phyloP scores from a whole-genome alignment of 257 asterid species.

The Ilex aquifolium region DNA sequence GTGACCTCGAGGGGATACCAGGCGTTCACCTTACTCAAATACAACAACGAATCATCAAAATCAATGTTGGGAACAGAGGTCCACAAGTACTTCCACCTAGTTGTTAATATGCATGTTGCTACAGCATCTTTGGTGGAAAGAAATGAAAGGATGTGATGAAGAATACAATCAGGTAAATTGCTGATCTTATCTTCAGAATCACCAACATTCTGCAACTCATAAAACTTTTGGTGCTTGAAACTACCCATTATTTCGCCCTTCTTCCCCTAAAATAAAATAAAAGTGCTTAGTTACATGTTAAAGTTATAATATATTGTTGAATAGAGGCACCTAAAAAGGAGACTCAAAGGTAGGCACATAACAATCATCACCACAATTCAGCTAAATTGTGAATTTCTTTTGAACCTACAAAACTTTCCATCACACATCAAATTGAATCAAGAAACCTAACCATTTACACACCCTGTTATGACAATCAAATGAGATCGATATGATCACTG shows the following conservation, averaged over 20 bases:
- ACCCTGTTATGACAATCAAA: no score
- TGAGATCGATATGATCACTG: no score
- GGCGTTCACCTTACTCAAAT: slow-evolving; percentile 19
- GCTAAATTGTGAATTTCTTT: no score
- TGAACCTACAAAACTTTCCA: no score
- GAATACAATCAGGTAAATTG: slow-evolving; percentile 42
- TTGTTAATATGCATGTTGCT: slow-evolving; percentile 38
- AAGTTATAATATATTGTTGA: no score
- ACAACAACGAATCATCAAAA: slow-evolving; percentile 42
- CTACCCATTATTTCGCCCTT: slow-evolving; percentile 13
- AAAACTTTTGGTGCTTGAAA: slow-evolving; percentile 18
- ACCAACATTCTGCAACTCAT: slow-evolving; percentile 12
- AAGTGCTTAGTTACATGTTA: neutral
- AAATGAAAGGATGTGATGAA: slow-evolving; percentile 45
- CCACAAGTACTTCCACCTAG: slow-evolving; percentile 52
- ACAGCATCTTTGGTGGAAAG: slow-evolving; percentile 50
- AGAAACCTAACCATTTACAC: no score
- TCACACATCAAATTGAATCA: no score
- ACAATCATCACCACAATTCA: no score
- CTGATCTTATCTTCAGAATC: slow-evolving; percentile 33
- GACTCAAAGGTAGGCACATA: no score
- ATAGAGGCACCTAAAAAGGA: no score
- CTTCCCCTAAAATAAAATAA: slow-evolving; percentile 5
- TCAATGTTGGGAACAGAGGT: slow-evolving; percentile 33
- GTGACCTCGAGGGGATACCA: slow-evolving; percentile 25